These are phyloP conservation scores for Helicocarpus griseus DNA, from an alignment of 2,329 filamentous ascomycete species.

Conservation along the genomic window DNA sequence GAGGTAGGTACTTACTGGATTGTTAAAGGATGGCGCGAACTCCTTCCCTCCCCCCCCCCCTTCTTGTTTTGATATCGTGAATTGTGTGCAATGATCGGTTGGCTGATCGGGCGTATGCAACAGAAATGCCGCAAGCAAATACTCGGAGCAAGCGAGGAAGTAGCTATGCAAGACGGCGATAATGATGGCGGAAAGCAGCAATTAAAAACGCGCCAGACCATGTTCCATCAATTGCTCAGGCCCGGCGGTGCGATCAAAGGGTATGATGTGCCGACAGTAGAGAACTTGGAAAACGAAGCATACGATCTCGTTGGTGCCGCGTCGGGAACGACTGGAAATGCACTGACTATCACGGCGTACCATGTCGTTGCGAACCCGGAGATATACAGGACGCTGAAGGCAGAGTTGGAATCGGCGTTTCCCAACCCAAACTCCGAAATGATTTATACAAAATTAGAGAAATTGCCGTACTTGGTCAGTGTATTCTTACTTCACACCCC, in stretches of 20 bases:
- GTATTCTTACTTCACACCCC: background rate
- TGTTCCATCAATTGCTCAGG: conserved; percentile 17
- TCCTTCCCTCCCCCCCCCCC: too few relatives aligned
- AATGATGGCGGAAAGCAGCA: conserved; percentile 7
- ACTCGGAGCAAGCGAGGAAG: background rate
- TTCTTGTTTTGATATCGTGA: too few relatives aligned
- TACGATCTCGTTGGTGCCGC: conserved; percentile 22
- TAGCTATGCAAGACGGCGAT: background rate
- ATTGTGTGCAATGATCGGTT: too few relatives aligned
- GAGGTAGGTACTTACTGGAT: conserved; percentile 15
- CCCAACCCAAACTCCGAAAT: conserved; percentile 19
- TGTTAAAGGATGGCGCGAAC: too few relatives aligned
- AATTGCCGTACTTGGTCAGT: conserved; percentile 11
- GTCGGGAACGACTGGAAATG: conserved; percentile 28
- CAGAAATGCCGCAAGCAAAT: background rate
- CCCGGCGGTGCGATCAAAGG: too few relatives aligned
- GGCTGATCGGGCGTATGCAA: background rate
- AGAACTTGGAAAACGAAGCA: conserved; percentile 20
- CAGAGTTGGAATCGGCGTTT: conserved; percentile 23
- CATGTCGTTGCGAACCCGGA: conserved; percentile 19
- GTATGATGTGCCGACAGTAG: conserved; percentile 13
- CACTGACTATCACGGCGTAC: conserved; percentile 23
- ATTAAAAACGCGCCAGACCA: conserved; percentile 11
- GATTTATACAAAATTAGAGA: conserved; percentile 23
- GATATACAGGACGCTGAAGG: conserved; percentile 17